Evolutionary conservation across 768 basidiomycete species (phyloP), one percentile per base, ranked within the genome.

Genomic region (Cystofilobasidium capitatum): DNA sequence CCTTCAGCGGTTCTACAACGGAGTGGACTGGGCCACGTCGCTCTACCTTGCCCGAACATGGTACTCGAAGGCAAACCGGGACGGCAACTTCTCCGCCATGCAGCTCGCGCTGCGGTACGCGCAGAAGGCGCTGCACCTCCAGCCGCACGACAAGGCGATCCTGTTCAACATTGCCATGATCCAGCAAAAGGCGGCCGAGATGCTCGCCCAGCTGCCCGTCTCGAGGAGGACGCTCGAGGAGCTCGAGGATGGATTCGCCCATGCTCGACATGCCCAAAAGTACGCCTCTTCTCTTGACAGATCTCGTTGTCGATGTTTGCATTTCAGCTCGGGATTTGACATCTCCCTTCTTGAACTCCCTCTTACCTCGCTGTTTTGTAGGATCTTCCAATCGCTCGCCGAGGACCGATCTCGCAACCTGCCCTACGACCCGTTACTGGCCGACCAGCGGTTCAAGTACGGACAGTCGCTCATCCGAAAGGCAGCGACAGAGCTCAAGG

Each of bases 151-250:
- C 79, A 92, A 93, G 74, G 88, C 91, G 3, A 85, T 88, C 60
- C 69, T 91, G 49, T 98, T 93, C 79, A 98, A 99, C 76, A 89
- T 97, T 72, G 93, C 94, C 64, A 93, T 99, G 88, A 91, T 98
- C 39, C 87, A 93, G 76, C 96, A 99, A 76, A 97, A 97, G 77
- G 86, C 89, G 0, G 89, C 91, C 0, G 94, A 97, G 76, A 82
- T 97, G 78, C 78, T 98, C 31, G 86, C 91, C 71, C 81, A 84
- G 0, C 78, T 93, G 31, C 81, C 82, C 0, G 82, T 86, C 1
- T 80, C 84, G 33, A 91, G 91, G 75, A 86, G 94, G 24, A 84
- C 87, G 1, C 80, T 92, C 12, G 84, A 83, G 64, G 91, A 97
- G 70, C 81, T 98, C 26, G 81, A 88, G 69, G 80, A 80, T 55